A percentile compares a stretch with the other conserved stretches of the same genome.
These are phyloP conservation scores for Talaromyces stipitatus DNA, from an alignment of 495 filamentous ascomycete species.

Conservation along the genomic window DNA sequence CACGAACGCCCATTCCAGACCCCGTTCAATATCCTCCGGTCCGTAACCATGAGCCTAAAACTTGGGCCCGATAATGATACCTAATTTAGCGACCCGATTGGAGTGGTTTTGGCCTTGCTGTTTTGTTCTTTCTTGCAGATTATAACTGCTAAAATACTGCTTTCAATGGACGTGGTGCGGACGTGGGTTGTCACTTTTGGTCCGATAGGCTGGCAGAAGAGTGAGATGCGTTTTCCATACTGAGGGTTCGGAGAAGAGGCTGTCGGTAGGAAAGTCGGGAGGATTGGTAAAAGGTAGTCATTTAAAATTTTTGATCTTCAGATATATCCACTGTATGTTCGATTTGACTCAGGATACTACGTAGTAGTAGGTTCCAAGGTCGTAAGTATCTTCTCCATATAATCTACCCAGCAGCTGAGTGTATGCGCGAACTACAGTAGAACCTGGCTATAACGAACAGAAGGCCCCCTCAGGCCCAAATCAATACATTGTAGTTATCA, in stretches of 20 bases:
- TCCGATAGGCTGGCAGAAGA: not conserved
- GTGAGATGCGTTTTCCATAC: not conserved
- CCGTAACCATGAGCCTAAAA: not conserved
- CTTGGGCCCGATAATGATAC: not conserved
- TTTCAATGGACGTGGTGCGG: not conserved
- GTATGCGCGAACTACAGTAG: too few species aligned
- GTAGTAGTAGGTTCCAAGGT: too few species aligned
- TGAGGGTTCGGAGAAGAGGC: not conserved
- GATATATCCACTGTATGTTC: too few species aligned
- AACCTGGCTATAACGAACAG: too few species aligned
- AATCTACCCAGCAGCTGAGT: too few species aligned
- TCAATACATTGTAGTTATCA: too few species aligned
- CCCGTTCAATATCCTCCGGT: not conserved
- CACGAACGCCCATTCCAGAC: not conserved
- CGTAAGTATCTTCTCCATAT: too few species aligned
- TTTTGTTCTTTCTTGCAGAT: not conserved
- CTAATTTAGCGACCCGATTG: not conserved
- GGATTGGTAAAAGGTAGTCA: not conserved
- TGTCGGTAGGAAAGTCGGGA: not conserved
- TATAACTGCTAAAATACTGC: not conserved
- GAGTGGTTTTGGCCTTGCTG: not conserved
- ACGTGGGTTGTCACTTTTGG: not conserved
- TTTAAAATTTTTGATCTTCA: too few species aligned
- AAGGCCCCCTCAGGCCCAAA: too few species aligned
- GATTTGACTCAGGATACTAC: too few species aligned